Conservation (phyloP, 805 yeast species). For the Teunomyces lycoperdinae region DNA sequence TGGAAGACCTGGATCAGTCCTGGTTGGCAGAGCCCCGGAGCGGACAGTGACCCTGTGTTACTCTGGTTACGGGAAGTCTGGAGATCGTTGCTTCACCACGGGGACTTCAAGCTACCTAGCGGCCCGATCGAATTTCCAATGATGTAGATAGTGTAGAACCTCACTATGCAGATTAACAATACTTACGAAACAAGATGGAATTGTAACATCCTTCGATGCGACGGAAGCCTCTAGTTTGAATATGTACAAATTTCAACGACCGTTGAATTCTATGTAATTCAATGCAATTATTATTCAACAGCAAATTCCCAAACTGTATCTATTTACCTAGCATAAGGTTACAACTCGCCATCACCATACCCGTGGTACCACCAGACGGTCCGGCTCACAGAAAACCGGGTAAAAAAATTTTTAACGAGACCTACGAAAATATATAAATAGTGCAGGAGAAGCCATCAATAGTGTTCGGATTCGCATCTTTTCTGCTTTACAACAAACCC, state of each 20-base stretch:
- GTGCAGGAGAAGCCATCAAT: neutral
- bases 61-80: neutral
- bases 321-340: neutral
- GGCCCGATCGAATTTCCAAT: neutral
- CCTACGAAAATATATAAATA: slow-evolving; percentile 5
- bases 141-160: neutral
- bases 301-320: neutral
- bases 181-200: neutral
- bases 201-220: neutral
- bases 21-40: neutral
- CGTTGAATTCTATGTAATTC: no score
- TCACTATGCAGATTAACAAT: neutral
- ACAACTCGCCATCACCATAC: slow-evolving; percentile 1
- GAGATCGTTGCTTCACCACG: neutral
- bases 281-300: no score
- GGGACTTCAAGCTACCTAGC: neutral
- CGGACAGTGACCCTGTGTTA: neutral
- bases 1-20: neutral
- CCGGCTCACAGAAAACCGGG: slow-evolving; percentile 11
- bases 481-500: neutral
- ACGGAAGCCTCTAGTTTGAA: neutral
- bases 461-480: neutral
- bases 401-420: slow-evolving; percentile 9
- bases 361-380: slow-evolving; percentile 4
- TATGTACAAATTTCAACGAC: neutral